Conservation (phyloP, 1,284 basidiomycete genomes). For the Pseudozyma tsukubaensis region DNA sequence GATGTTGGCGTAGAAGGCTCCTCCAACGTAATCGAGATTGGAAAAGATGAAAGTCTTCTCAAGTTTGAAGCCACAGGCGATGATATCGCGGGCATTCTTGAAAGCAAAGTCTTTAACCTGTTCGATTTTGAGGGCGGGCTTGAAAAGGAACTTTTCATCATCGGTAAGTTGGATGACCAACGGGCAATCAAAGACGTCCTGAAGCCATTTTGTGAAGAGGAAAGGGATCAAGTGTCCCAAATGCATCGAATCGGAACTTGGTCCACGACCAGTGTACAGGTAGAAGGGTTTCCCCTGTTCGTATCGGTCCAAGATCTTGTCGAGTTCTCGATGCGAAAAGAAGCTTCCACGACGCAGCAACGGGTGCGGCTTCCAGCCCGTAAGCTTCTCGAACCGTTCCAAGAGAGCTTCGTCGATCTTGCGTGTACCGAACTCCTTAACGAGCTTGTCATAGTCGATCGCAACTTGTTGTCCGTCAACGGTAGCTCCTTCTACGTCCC, state of each 20-base stretch:
- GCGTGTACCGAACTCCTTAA: conserved; percentile 92
- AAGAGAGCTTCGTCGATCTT: conserved; percentile 82
- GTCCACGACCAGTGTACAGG: conserved; percentile 96
- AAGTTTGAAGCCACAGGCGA: conserved; percentile 91
- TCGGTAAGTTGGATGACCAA: conserved; percentile 96
- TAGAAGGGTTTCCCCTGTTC: conserved; percentile 98
- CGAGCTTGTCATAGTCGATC: conserved; percentile 93
- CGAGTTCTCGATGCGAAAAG: conserved; percentile 96
- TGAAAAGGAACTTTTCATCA: conserved; percentile 99
- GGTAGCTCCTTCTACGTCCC: conserved; percentile 95
- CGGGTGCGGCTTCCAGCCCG: conserved; percentile 89
- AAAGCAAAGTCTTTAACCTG: conserved; percentile 86
- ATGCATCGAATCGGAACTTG: conserved; percentile 97
- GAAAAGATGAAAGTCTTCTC: conserved; percentile 98
- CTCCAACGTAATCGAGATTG: conserved; percentile 86
- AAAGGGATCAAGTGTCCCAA: conserved; percentile 98
- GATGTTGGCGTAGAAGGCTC: conserved; percentile 93
- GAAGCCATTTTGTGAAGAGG: conserved; percentile 98
- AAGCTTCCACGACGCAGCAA: conserved; percentile 92
- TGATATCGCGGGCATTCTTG: conserved; percentile 92
- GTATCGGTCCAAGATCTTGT: conserved; percentile 92
- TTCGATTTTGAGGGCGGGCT: conserved; percentile 89
- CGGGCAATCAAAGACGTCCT: conserved; percentile 94
- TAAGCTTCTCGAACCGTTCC: conserved; percentile 89
- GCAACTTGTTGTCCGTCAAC: conserved; percentile 82